Conservation (phyloP, 495 filamentous ascomycete species). For the Xylaria intraflava region DNA sequence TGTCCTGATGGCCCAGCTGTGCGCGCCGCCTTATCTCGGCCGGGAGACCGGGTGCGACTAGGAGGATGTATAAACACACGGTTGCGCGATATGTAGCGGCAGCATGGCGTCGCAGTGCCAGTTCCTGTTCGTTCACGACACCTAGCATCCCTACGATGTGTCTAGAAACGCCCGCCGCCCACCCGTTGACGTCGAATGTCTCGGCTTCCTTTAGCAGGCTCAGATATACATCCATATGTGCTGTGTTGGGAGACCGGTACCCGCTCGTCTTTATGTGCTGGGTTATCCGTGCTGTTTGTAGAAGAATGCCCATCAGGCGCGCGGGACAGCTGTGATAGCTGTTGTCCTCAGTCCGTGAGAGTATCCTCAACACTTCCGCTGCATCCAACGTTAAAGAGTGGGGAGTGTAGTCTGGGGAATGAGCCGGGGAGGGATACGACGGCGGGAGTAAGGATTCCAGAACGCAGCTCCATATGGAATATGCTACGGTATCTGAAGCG, state of each 20-base stretch:
- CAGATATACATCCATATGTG: slow-evolving; percentile 18
- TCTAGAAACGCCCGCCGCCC: slow-evolving; percentile 31
- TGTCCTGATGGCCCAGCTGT: slow-evolving; percentile 12
- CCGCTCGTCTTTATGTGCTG: slow-evolving; percentile 10
- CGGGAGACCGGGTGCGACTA: slow-evolving; percentile 21
- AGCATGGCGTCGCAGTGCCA: slow-evolving; percentile 35
- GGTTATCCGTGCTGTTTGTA: slow-evolving; percentile 29
- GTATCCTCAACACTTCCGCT: slow-evolving; percentile 26
- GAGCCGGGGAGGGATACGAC: slow-evolving; percentile 15
- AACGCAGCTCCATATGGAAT: slow-evolving; percentile 31
- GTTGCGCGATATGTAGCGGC: slow-evolving; percentile 41
- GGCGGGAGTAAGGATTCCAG: slow-evolving; percentile 35
- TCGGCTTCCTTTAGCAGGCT: slow-evolving; percentile 26
- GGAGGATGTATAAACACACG: slow-evolving; percentile 32
- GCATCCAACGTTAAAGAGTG: slow-evolving; percentile 14
- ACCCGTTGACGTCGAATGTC: slow-evolving; percentile 27
- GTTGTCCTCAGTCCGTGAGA: slow-evolving; percentile 36
- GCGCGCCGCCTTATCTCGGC: slow-evolving; percentile 2
- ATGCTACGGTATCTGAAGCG: slow-evolving; percentile 32
- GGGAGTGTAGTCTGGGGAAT: not conserved
- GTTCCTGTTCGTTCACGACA: slow-evolving; percentile 24
- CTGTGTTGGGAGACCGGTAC: slow-evolving; percentile 2
- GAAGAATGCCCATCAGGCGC: slow-evolving; percentile 31
- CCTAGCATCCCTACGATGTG: slow-evolving; percentile 14
- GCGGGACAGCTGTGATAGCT: slow-evolving; percentile 44